phyloP scores from a whole-genome alignment of 208 protist species.

The Leishmania turanica region DNA sequence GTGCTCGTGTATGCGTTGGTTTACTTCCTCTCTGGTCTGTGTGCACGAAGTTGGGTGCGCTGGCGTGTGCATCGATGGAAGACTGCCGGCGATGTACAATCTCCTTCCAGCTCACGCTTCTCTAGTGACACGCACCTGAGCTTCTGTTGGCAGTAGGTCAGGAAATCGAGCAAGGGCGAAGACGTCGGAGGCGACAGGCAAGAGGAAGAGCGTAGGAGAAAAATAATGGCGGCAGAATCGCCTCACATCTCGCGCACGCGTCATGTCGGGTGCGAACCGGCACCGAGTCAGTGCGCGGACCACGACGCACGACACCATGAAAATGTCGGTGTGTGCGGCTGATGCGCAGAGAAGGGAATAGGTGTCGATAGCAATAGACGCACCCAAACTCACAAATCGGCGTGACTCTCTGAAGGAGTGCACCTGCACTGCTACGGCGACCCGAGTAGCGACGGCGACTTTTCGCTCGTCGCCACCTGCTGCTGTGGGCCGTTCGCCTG shows the following conservation, averaged over 20 bases:
- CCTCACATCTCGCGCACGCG: neutral
- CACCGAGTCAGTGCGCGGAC: neutral
- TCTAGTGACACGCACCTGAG: neutral
- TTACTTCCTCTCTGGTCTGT: neutral
- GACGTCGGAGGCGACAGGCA: neutral
- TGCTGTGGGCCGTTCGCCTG: neutral
- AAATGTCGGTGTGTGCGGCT: no score
- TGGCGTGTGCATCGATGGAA: neutral
- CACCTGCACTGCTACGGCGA: no score
- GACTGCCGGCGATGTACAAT: neutral
- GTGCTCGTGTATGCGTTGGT: neutral
- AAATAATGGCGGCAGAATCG: neutral
- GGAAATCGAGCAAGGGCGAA: neutral
- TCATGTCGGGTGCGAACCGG: neutral
- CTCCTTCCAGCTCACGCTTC: neutral
- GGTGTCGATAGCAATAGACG: neutral
- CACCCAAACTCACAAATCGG: neutral
- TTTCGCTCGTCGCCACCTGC: neutral
- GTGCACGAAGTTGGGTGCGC: neutral
- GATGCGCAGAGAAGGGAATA: neutral
- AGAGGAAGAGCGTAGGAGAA: neutral
- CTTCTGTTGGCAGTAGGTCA: neutral
- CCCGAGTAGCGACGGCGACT: neutral
- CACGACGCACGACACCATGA: neutral
- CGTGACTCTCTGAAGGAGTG: neutral